Evolutionary conservation across 495 filamentous ascomycete species (phyloP).

Genomic region (Copromyces sp.): DNA sequence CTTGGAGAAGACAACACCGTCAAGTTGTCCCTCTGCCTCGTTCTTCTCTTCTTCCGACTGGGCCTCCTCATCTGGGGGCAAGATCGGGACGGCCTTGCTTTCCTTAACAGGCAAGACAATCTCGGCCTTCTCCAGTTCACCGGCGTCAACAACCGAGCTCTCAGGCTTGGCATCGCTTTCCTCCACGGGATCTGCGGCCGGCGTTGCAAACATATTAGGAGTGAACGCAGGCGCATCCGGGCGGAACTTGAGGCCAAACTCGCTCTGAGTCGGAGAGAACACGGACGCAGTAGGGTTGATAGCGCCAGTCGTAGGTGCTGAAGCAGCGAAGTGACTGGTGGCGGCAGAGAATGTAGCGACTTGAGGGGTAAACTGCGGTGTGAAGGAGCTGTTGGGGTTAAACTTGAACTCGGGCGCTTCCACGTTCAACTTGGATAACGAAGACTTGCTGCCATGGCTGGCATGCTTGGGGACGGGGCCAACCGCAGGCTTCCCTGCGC

Average conservation of each 20-base stretch:
- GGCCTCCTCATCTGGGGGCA: slow-evolving; percentile 47
- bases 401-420: slow-evolving; percentile 81
- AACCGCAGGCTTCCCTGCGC: slow-evolving; percentile 24
- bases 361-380: slow-evolving; percentile 38
- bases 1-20: slow-evolving; percentile 58
- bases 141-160: slow-evolving; percentile 63
- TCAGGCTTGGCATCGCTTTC: slow-evolving; percentile 28
- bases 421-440: slow-evolving; percentile 72
- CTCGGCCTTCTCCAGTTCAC: slow-evolving; percentile 49
- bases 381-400: slow-evolving; percentile 54
- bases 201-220: slow-evolving; percentile 40
- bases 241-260: slow-evolving; percentile 68
- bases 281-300: slow-evolving; percentile 61
- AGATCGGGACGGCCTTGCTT: slow-evolving; percentile 75
- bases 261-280: slow-evolving; percentile 58
- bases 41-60: slow-evolving; percentile 10
- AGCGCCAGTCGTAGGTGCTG: slow-evolving; percentile 18
- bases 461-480: slow-evolving; percentile 5
- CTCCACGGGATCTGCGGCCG: slow-evolving; percentile 24
- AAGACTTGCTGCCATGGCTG: slow-evolving; percentile 54
- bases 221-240: slow-evolving; percentile 75
- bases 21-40: slow-evolving; percentile 40
- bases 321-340: slow-evolving; percentile 26
- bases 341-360: slow-evolving; percentile 22
- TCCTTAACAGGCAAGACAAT: slow-evolving; percentile 52